A percentile compares a stretch with the other conserved stretches of the same genome.
Evolutionary conservation across 2,329 filamentous ascomycete genomes (phyloP).

Genomic region (Alternaria sp.): DNA sequence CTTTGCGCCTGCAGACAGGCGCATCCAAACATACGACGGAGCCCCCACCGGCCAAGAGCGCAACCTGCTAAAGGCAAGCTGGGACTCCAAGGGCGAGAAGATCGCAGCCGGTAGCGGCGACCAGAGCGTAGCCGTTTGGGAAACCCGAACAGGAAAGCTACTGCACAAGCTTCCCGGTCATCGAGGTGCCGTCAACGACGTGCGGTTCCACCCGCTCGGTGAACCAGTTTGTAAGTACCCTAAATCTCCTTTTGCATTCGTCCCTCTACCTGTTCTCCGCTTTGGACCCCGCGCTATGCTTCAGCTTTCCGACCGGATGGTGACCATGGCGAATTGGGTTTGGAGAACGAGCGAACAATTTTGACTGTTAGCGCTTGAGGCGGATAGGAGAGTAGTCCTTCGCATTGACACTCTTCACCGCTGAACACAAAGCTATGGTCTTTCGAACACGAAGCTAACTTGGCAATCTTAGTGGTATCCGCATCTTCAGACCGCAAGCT

Average conservation of each 20-base stretch:
- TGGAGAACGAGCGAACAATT: not conserved
- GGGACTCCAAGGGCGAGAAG: constrained; percentile 84
- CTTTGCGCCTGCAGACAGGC: constrained; percentile 86
- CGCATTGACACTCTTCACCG: constrained; percentile 13
- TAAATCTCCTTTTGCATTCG: not conserved
- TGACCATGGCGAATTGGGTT: not conserved
- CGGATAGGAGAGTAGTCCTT: not conserved
- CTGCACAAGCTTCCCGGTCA: constrained; percentile 95
- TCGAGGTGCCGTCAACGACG: constrained; percentile 93
- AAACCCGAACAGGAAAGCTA: constrained; percentile 83
- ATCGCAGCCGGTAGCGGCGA: constrained; percentile 91
- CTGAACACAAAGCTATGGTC: not conserved
- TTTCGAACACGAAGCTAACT: constrained; percentile 32
- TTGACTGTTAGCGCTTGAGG: not conserved
- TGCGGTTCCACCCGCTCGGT: constrained; percentile 82
- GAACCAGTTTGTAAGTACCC: constrained; percentile 82
- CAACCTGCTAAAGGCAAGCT: constrained; percentile 88
- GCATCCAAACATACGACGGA: constrained; percentile 90
- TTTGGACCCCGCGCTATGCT: not conserved
- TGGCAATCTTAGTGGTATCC: constrained; percentile 71
- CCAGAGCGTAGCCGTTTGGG: constrained; percentile 90
- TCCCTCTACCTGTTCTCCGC: not conserved
- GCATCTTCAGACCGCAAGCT: constrained; percentile 88
- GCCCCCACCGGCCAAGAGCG: constrained; percentile 86
- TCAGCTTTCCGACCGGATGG: not conserved